Percentiles rank a stretch among this genome's conserved stretches.
These are phyloP conservation scores for Coemansia sp. DNA, from an alignment of 192 early-diverging fungal genomes.

Conservation along the genomic window DNA sequence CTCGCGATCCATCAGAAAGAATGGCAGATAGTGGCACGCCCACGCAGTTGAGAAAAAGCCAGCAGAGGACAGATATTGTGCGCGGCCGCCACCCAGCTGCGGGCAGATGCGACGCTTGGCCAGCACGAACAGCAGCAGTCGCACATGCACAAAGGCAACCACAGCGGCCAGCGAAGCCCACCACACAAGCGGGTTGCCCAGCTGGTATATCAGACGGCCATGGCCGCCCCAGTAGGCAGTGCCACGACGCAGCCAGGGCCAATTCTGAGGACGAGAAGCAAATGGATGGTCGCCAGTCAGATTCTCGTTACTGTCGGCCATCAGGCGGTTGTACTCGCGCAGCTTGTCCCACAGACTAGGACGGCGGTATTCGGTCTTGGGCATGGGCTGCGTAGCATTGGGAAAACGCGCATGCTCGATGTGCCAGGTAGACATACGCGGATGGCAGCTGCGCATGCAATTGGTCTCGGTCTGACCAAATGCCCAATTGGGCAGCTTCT, in stretches of 20 bases:
- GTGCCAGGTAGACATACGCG: constrained; percentile 77
- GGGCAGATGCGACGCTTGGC: constrained; percentile 58
- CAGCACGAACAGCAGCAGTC: constrained; percentile 51
- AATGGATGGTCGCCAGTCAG: constrained; percentile 90
- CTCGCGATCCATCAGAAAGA: constrained; percentile 88
- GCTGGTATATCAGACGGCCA: constrained; percentile 77
- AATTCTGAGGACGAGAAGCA: constrained; percentile 83
- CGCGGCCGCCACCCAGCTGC: constrained; percentile 37
- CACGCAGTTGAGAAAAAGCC: constrained; percentile 77
- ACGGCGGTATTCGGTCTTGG: constrained; percentile 56
- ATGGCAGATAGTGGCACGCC: constrained; percentile 82
- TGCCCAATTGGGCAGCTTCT: constrained; percentile 89
- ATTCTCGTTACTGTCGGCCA: constrained; percentile 83
- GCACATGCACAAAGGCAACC: constrained; percentile 55
- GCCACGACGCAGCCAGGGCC: constrained; percentile 84
- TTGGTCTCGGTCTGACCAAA: constrained; percentile 92
- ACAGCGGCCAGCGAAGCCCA: constrained; percentile 68
- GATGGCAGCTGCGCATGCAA: constrained; percentile 80
- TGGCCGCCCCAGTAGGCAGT: constrained; percentile 85
- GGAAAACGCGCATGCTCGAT: constrained; percentile 64
- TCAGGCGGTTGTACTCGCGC: constrained; percentile 78
- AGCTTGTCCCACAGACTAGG: constrained; percentile 80
- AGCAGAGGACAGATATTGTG: constrained; percentile 56
- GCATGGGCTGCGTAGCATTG: constrained; percentile 38
- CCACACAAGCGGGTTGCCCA: constrained; percentile 90